Conservation (phyloP, 78 protist species). For the Tieghemostelium lacteum region DNA sequence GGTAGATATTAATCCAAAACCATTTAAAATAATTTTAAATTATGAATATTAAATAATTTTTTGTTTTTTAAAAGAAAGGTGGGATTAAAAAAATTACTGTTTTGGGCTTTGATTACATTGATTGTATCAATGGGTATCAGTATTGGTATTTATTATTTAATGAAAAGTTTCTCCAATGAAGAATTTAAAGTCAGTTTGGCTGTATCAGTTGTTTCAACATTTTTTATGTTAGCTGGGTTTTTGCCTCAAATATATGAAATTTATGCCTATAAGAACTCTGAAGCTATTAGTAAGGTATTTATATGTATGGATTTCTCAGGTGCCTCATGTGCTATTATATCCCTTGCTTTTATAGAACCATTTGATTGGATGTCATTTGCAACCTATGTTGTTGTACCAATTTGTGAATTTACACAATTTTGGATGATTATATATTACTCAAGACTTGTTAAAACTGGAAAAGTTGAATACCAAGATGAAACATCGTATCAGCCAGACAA, state of each 20-base stretch:
- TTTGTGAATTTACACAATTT: neutral
- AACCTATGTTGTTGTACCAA: slow-evolving; percentile 4
- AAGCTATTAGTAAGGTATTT: slow-evolving; percentile 12
- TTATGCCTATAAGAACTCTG: neutral
- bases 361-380: slow-evolving; percentile 5
- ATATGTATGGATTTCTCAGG: slow-evolving; percentile 12
- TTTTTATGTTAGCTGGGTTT: slow-evolving; percentile 28
- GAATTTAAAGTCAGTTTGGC: neutral
- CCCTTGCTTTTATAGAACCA: neutral
- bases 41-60: no score
- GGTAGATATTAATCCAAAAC: neutral
- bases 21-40: no score
- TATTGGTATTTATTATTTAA: neutral
- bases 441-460: slow-evolving; percentile 6
- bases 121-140: neutral
- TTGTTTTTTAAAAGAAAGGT: neutral
- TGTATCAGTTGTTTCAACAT: neutral
- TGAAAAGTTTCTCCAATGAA: neutral
- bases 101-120: neutral
- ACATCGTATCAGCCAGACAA: no score
- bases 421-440: slow-evolving; percentile 10
- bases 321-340: slow-evolving; percentile 1
- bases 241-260: slow-evolving; percentile 11
- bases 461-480: slow-evolving; percentile 1
- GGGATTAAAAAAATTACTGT: neutral